Base-by-base conservation (phyloP, 257 asterid genomes). In the Solanum verrucosum region DNA sequence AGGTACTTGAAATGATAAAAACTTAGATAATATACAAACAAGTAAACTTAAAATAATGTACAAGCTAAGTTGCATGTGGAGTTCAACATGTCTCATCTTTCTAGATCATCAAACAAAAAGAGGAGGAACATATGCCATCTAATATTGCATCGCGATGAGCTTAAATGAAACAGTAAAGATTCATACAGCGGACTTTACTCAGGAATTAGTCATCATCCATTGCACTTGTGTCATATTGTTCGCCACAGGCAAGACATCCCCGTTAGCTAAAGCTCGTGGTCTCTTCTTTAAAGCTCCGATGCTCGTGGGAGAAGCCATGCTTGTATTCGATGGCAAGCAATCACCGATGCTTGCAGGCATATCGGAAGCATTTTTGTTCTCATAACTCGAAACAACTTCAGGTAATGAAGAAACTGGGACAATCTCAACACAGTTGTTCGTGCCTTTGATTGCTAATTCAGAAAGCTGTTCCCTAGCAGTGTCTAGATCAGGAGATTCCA, bases 391-490 rank as follows among this genome's bases (percentile, higher is more conserved):
- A 1, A 87, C 63, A 49, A 90, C 86, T 49, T 92, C 92, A 11
- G 93, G 86, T 63, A 86, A 84, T 34, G 91, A 72, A 78, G 94
- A 91, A 59, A 88, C 90, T 0, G 89, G 46, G 37, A 91, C 83
- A 81, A 92, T 82, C 20, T 89, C 92, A 15, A 89, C 89, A 87
- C 91, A 88, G 88, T 93, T 98, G 27, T 84, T 90, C 34, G 92
- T 89, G 83, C 93, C 98, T 93, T 94, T 94, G 82, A 74, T 74
- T 5, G 49, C 49, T 11, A 95, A 89, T 56, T 91, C 94, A 13
- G 98, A 93, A 84, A 96, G 95, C 88, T 95, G 98, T 88, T 93
- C 93, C 77, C 95, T 86, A 8, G 98, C 93, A 4, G 93, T 91
- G 86, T 95, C 99, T 33, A 95, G 89, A 37, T 94, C 94, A 9